A percentile compares a stretch with the other conserved stretches of the same genome.
These are phyloP conservation scores for Diversispora epigaea DNA, from an alignment of 192 early-diverging fungal species.

Conservation along the genomic window DNA sequence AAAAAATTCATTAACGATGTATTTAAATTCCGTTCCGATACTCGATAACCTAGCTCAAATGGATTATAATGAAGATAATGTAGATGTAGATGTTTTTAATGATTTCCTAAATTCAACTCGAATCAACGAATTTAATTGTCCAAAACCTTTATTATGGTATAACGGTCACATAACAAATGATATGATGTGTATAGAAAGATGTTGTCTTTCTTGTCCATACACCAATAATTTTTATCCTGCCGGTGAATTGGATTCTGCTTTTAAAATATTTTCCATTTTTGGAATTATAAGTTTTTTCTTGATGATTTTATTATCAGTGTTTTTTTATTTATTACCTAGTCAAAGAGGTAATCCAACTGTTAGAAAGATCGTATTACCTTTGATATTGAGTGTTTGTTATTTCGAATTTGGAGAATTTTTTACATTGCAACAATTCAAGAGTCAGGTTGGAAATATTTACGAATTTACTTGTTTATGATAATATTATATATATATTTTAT, in stretches of 20 bases:
- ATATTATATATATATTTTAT: neutral
- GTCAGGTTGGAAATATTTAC: constrained; percentile 9
- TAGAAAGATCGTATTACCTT: constrained; percentile 22
- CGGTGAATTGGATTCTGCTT: neutral
- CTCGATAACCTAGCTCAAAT: no score
- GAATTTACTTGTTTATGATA: neutral
- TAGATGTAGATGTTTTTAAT: no score
- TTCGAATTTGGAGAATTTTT: constrained; percentile 15
- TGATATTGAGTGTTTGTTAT: constrained; percentile 10
- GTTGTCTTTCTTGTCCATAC: constrained; percentile 23
- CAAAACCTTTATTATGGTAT: neutral
- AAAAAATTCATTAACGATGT: no score
- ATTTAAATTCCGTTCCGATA: no score
- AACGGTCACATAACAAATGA: neutral
- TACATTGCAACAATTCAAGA: neutral
- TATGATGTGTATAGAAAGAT: neutral
- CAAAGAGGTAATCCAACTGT: constrained; percentile 3
- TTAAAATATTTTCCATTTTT: neutral
- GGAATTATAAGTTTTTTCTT: constrained; percentile 25
- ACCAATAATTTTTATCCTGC: constrained; percentile 22
- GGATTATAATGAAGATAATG: no score
- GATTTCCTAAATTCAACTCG: no score
- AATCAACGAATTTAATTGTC: no score
- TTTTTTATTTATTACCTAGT: constrained; percentile 19
- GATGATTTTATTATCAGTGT: neutral